Base-by-base conservation (phyloP, 2,329 filamentous ascomycete genomes). In the Trichoderma hamatum region DNA sequence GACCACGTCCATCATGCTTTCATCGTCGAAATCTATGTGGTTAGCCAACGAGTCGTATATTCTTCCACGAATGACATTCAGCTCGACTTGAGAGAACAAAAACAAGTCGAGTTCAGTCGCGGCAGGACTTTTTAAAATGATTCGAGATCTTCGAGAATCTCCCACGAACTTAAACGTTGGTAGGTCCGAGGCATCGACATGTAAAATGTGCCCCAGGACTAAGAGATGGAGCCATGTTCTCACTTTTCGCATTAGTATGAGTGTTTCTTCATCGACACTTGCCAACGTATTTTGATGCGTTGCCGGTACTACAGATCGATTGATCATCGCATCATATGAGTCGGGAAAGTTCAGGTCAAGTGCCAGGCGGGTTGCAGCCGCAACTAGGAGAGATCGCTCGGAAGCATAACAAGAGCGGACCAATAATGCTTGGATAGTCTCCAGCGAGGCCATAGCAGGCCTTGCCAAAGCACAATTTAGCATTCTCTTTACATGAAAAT, bases 221-320 rank as follows among this genome's bases (percentile, higher is more conserved):
- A 85, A 80, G 4, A 86, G 78, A 3, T 83, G 83, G 73, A 86
- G 83, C 84, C 85, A 87, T 0, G 84, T 81, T 49, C 85, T 78
- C 0, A 81, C 76, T 59, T 79, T 80, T 26, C 80, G 77, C 77
- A 84, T 81, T 67, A 85, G 72, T 3, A n/a, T 5, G 2, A 68
- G 30, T 11, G 54, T 55, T 13, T 74, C 71, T 19, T 75, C 71
- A 46, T 80, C 78, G 3, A 14, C 36, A 1, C n/a, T 21, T 19
- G 54, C 19, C 3, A 24, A 54, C 14, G 21, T 21, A 1, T 46
- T 21, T 36, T 32, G 30, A 3, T 24, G 60, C 30, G 36, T 39
- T 21, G 26, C 54, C 32, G 62, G 56, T 13, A 59, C 52, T 2
- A 71, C 49, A 16, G 61, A 70, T 7, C 49, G 71, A 6, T 76